These are phyloP conservation scores for Baorangia bicolor DNA, from an alignment of 768 basidiomycete species.

Conservation along the genomic window DNA sequence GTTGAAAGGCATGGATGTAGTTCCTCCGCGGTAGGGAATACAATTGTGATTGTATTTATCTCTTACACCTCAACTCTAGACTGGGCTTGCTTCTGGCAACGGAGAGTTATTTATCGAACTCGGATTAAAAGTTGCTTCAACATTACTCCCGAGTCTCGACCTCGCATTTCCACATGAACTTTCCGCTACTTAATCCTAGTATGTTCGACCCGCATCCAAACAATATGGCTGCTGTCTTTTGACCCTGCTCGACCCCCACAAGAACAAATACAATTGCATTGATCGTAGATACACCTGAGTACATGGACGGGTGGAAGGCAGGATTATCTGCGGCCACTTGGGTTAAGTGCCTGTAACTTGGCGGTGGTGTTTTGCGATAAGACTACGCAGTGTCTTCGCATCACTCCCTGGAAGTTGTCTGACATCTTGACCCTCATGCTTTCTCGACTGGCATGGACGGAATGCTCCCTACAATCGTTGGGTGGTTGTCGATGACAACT, in stretches of 20 bases:
- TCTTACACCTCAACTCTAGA: conserved; percentile 9
- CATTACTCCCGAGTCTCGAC: not conserved
- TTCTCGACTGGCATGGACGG: not conserved
- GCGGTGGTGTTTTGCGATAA: not conserved
- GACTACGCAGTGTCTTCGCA: not conserved
- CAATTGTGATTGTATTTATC: conserved; percentile 8
- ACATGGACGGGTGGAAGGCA: not conserved
- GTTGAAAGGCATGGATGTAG: conserved; percentile 8
- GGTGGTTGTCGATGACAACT: too few species aligned
- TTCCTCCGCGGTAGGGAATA: conserved; percentile 7
- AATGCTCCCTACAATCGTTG: not conserved
- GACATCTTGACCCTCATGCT: not conserved
- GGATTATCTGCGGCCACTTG: not conserved
- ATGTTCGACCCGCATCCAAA: not conserved
- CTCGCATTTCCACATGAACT: not conserved
- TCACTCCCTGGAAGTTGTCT: not conserved
- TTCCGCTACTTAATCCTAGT: not conserved
- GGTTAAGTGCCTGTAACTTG: not conserved
- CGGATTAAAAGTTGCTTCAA: not conserved
- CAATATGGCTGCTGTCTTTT: not conserved
- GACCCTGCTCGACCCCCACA: not conserved
- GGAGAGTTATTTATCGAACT: not conserved
- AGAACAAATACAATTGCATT: not conserved
- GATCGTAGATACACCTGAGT: not conserved
- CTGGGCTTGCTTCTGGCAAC: not conserved